Base-by-base conservation (phyloP, 2,329 filamentous ascomycete species). In the Bisporella sp. region DNA sequence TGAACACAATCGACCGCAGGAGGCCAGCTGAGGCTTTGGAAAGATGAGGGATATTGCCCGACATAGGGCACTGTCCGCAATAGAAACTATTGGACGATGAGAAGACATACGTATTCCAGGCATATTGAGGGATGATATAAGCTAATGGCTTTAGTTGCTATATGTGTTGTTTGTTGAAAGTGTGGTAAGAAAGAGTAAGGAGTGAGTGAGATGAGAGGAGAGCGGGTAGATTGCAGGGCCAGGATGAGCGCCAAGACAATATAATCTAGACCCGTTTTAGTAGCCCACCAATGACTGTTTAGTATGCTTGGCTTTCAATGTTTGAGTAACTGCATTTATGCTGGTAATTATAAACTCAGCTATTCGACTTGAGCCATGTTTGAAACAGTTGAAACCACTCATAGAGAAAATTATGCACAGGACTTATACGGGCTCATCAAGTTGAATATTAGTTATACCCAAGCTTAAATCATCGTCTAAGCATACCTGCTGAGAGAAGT, bases 101-200 rank as follows among this genome's bases (percentile, higher is more conserved):
- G 21, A 21, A 21, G 21, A 62, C 61, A 61, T 58, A 63, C 61
- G 61, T 49, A 63, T 53, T 48, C 60, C 61, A 49, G 60, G 60
- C 59, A 63, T 21, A 21, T 21, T 21, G 21, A 21, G 21, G 21
- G 21, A 21, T 21, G 21, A 21, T 21, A 21, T 21, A 21, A 21
- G 21, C 21, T 21, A 21, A 21, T 21, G 21, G 21, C 21, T 21
- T 21, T 21, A 21, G 21, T 21, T 21, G 21, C 21, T 21, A 21
- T 21, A 21, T 21, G 21, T 21, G 21, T 21, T 21, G 21, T 21
- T 21, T 63, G 49, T 56, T 61, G 54, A 51, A 46, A 46, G 41
- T 49, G 47, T 41, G 13, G 40, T 13, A 47, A 47, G 42, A 48
- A 31, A 43, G 30, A 33, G 35, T 45, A 37, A 41, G 30, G 29